Conservation (phyloP, 208 protist genomes). For the Acanthamoeba comandoni region DNA sequence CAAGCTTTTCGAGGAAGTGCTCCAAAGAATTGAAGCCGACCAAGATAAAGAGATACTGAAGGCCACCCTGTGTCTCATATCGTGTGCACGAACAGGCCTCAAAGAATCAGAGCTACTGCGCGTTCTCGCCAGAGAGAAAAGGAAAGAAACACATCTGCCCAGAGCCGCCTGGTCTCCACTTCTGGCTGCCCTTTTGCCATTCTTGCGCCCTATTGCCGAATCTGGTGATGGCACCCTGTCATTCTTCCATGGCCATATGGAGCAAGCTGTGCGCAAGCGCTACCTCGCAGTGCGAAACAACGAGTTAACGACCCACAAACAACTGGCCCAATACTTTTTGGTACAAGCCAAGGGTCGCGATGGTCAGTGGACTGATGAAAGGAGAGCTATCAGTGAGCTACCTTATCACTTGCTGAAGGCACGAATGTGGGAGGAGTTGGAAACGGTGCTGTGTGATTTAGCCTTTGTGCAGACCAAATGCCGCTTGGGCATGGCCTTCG, state of each 20-base stretch:
- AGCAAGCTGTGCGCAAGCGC: slow-evolving; percentile 73
- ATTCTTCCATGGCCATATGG: slow-evolving; percentile 82
- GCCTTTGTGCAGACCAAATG: slow-evolving; percentile 81
- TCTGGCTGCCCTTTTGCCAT: slow-evolving; percentile 48
- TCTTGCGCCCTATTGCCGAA: slow-evolving; percentile 54
- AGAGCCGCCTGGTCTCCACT: slow-evolving; percentile 75
- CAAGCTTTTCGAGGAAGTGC: slow-evolving; percentile 79
- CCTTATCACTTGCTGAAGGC: slow-evolving; percentile 78
- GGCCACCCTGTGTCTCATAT: slow-evolving; percentile 47
- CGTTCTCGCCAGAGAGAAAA: slow-evolving; percentile 45
- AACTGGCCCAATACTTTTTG: slow-evolving; percentile 76
- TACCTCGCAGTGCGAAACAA: slow-evolving; percentile 69
- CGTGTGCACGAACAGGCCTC: slow-evolving; percentile 7
- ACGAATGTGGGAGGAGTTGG: slow-evolving; percentile 51
- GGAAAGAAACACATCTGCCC: slow-evolving; percentile 68
- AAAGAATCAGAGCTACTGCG: slow-evolving; percentile 45
- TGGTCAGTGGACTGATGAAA: not conserved
- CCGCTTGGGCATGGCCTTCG: slow-evolving; percentile 76
- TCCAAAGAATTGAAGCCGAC: slow-evolving; percentile 79
- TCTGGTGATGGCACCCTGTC: slow-evolving; percentile 27
- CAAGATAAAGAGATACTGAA: slow-evolving; percentile 74
- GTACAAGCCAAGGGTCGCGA: not conserved
- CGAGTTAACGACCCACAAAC: slow-evolving; percentile 58
- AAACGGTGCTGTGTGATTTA: slow-evolving; percentile 72
- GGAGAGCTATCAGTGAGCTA: slow-evolving; percentile 67